Base-by-base conservation (phyloP, 1,284 basidiomycete species). In the Singerocomus inundabilis region DNA sequence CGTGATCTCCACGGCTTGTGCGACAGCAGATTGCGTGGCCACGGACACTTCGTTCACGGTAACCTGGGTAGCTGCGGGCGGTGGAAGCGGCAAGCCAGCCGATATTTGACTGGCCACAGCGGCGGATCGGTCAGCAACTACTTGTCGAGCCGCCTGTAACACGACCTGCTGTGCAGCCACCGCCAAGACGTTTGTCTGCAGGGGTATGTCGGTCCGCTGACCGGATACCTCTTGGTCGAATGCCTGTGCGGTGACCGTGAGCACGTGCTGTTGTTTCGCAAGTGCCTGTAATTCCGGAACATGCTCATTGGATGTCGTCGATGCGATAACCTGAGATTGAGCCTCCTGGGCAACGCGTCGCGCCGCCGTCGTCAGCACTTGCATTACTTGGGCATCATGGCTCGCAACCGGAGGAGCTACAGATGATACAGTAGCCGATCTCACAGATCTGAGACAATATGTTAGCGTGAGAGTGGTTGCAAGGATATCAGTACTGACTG, bases 161-260 rank as follows among this genome's bases (percentile, higher is more conserved):
- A 91, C 88, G 43, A 91, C 83, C 51, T 86, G 81, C 58, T 88
- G 85, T 11, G 86, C 87, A 6, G 88, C 88, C 9, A 80, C 81
- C 7, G 85, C 86, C 51, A 81, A 71, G 9, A 74, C 72, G 36
- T 71, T 74, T 26, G 78, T 70, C 47, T 76, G 72, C 16, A 54
- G 61, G 40, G 72, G 73, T 38, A 72, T 72, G 53, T 72, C 75
- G 62, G 64, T 77, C 61, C 72, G 73, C 49, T 79, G 76, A 44
- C 77, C 80, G 28, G 76, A 77, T 40, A 82, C 72, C 52, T 83
- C 85, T 49, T 79, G 78, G 62, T 86, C 85, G 57, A 88, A 82
- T 7, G 87, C 88, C 57, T 85, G 77, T 13, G 88, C 84, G 5
- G 88, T 88, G 51, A 85, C 77, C 33, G 85, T 85, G 42, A 91